A percentile compares a stretch with the other conserved stretches of the same genome.
These are phyloP conservation scores for Dentipellis sp. DNA, from an alignment of 768 basidiomycete species.

Conservation along the genomic window DNA sequence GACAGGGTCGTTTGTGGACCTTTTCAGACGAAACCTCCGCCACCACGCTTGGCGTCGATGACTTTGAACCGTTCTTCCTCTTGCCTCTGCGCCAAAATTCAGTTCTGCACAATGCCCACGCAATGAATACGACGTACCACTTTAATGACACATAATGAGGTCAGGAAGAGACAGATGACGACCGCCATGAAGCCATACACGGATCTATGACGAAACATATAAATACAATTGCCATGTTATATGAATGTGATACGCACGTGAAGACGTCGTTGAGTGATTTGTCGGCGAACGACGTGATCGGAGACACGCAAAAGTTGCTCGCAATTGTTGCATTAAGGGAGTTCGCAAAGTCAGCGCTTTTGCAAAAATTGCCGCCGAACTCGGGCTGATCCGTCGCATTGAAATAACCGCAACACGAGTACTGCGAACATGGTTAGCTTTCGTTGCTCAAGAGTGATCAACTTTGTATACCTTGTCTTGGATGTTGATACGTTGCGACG, in stretches of 20 bases:
- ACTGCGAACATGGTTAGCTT: slow-evolving; percentile 28
- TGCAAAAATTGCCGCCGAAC: slow-evolving; percentile 57
- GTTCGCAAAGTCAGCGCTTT: slow-evolving; percentile 25
- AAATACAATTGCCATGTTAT: not conserved
- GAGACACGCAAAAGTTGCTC: slow-evolving; percentile 62
- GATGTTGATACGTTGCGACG: slow-evolving; percentile 40
- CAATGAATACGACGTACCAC: slow-evolving; percentile 43
- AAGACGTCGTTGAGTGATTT: slow-evolving; percentile 72
- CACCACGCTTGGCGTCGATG: slow-evolving; percentile 86
- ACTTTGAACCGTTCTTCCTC: slow-evolving; percentile 79
- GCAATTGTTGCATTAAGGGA: slow-evolving; percentile 21
- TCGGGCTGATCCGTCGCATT: slow-evolving; percentile 37
- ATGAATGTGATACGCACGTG: slow-evolving; percentile 45
- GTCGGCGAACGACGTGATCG: slow-evolving; percentile 61
- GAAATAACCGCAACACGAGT: slow-evolving; percentile 83
- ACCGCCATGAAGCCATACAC: slow-evolving; percentile 83
- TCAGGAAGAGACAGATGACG: slow-evolving; percentile 63
- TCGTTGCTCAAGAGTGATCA: no score
- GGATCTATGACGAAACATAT: slow-evolving; percentile 19
- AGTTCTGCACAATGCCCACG: not conserved
- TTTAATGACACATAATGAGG: slow-evolving; percentile 81
- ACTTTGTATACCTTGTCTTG: slow-evolving; percentile 55
- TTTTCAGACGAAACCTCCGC: slow-evolving; percentile 71
- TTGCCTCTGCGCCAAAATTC: slow-evolving; percentile 41
- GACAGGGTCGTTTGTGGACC: not conserved